phyloP scores from a whole-genome alignment of 176 grass and related monocot species.

The Alopecurus myosuroides region DNA sequence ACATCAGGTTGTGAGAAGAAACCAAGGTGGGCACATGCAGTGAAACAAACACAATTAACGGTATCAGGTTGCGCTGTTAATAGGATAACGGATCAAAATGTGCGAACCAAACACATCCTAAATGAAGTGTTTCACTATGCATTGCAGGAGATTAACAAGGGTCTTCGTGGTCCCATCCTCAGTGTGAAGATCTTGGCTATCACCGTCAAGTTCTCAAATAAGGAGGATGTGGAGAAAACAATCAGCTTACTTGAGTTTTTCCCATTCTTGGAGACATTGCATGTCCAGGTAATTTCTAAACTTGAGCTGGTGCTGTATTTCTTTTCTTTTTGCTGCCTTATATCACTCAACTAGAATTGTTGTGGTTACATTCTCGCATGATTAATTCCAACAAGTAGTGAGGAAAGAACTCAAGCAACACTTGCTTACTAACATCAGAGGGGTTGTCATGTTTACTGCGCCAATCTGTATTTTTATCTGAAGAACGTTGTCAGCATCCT shows the following conservation, averaged over 20 bases:
- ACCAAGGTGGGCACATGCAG: too few species aligned
- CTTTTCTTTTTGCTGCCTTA: too few species aligned
- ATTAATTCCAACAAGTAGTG: background rate
- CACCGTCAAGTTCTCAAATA: constrained; percentile 4
- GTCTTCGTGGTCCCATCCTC: background rate
- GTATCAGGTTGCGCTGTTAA: too few species aligned
- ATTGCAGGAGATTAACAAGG: constrained; percentile 15
- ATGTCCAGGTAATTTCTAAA: constrained; percentile 22
- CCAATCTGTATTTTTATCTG: too few species aligned
- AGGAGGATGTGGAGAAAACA: constrained; percentile 3
- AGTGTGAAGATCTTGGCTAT: constrained; percentile 26
- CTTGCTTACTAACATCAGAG: background rate
- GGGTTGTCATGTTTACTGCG: too few species aligned
- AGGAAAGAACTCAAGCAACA: background rate
- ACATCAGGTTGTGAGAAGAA: too few species aligned
- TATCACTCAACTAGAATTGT: too few species aligned
- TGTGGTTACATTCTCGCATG: background rate
- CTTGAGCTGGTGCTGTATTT: background rate
- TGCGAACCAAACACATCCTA: too few species aligned
- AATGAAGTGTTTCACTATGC: background rate
- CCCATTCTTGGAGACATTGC: constrained; percentile 25
- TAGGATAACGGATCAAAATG: too few species aligned
- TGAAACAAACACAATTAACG: too few species aligned
- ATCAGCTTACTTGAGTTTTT: constrained; percentile 19
- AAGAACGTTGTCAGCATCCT: too few species aligned